phyloP scores from a whole-genome alignment of 345 rosid genomes.

The Firmiana major region DNA sequence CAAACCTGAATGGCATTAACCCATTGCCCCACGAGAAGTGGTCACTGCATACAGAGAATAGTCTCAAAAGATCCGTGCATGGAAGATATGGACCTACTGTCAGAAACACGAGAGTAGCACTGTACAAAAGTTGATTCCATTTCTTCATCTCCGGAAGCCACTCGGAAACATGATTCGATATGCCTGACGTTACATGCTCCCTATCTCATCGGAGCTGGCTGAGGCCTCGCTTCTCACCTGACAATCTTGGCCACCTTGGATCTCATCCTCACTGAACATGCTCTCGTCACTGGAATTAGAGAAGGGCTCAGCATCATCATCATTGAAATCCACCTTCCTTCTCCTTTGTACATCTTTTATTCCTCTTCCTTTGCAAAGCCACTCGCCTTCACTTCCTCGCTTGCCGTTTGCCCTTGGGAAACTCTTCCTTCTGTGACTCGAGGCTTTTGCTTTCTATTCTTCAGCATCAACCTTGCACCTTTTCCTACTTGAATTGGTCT shows the following conservation, averaged over 20 bases:
- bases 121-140: neutral
- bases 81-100: neutral
- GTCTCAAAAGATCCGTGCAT: neutral
- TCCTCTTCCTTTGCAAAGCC: slow-evolving; percentile 75
- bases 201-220: slow-evolving; percentile 60
- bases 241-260: slow-evolving; percentile 34
- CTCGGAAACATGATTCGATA: neutral
- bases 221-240: slow-evolving; percentile 44
- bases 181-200: slow-evolving; percentile 21
- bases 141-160: neutral
- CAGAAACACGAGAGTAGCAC: neutral
- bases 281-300: slow-evolving; percentile 73
- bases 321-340: slow-evolving; percentile 43
- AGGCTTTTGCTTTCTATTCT: slow-evolving; percentile 49
- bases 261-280: slow-evolving; percentile 72
- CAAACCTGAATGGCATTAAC: neutral
- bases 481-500: slow-evolving; percentile 85
- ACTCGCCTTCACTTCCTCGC: slow-evolving; percentile 80
- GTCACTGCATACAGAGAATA: neutral
- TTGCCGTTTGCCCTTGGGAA: slow-evolving; percentile 90
- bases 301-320: slow-evolving; percentile 49
- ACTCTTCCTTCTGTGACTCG: slow-evolving; percentile 72
- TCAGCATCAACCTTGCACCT: slow-evolving; percentile 76
- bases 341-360: slow-evolving; percentile 61
- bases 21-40: neutral